Conservation (phyloP, 2,329 filamentous ascomycete species). For the Periconia sp. region DNA sequence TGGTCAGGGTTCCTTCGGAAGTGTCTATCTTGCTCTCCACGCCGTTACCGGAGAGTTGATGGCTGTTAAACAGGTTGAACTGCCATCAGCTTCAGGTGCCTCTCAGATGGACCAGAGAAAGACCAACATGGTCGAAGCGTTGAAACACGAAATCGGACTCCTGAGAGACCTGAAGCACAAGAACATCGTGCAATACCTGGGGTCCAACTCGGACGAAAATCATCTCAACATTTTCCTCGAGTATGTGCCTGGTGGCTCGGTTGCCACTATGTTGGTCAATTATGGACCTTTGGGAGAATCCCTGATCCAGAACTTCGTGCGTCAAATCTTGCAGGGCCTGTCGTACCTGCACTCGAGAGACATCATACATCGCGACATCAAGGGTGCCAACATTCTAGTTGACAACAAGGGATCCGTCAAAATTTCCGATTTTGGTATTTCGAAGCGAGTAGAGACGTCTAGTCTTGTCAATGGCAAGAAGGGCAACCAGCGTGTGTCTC, state of each 20-base stretch:
- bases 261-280: constrained; percentile 97
- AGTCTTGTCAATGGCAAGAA: constrained; percentile 65
- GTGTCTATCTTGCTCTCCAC: constrained; percentile 91
- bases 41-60: constrained; percentile 96
- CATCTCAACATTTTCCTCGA: constrained; percentile 99
- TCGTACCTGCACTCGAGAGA: constrained; percentile 92
- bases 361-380: constrained; percentile 98
- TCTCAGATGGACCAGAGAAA: constrained; percentile 81
- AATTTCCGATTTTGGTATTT: constrained; percentile 98
- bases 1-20: constrained; percentile 94
- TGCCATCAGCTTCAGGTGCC: constrained; percentile 75
- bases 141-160: constrained; percentile 94
- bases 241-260: constrained; percentile 95
- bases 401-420: constrained; percentile 99
- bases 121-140: constrained; percentile 95
- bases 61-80: constrained; percentile 96
- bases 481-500: constrained; percentile 61
- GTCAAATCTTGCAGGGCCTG: constrained; percentile 89
- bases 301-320: constrained; percentile 92
- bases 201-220: constrained; percentile 86
- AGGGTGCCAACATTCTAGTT: constrained; percentile 96
- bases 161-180: constrained; percentile 91
- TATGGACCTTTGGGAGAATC: constrained; percentile 94
- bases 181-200: constrained; percentile 98
- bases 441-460: constrained; percentile 92